Base-by-base conservation (phyloP, 2,329 filamentous ascomycete species). In the Aschersonia sp. region DNA sequence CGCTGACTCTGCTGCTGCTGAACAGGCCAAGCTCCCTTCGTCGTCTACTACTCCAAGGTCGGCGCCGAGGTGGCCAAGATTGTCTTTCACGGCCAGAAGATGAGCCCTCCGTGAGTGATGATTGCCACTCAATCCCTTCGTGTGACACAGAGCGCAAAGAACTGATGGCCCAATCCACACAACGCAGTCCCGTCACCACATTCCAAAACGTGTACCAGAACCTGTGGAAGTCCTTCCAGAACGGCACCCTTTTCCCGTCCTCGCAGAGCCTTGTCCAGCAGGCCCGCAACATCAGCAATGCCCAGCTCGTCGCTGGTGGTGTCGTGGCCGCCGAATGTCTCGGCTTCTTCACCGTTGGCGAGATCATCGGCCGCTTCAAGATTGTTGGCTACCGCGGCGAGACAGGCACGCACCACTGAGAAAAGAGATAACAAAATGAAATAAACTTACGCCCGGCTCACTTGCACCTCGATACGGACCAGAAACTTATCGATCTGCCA, bases 351-450 rank as follows among this genome's bases (percentile, higher is more conserved):
- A 94, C 89, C 52, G 79, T 97, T 48, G 92, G 92, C 55, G 89
- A 97, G 77, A 97, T 98, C 68, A 81, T 98, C 60, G 92, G 92
- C 60, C 79, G 89, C 62, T 80, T 92, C 72, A 97, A 98, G 84
- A 68, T 98, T 58, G 76, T 98, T 58, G 92, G 92, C 55, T 98
- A 98, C 77, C 78, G 77, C 68, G 85, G 85, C 63, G 79, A 85
- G 64, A 62, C 66, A 53, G 75, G 74, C 57, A 70, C 72, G 54
- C 76, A 81, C 66, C 78, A 79, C 68, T 79, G 72, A 71, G 57
- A 46, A 42, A 8, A 42, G 2, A 14, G 5, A 42, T 29, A 8
- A 42, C 4, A 11, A 2, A 42, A 42, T 11, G 40, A 4, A 37
- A 8, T 2, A 12, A 37, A 3, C 2, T 8, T 12, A 37, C 8